phyloP scores from a whole-genome alignment of 2,329 filamentous ascomycete species.

The Calonectria montana region DNA sequence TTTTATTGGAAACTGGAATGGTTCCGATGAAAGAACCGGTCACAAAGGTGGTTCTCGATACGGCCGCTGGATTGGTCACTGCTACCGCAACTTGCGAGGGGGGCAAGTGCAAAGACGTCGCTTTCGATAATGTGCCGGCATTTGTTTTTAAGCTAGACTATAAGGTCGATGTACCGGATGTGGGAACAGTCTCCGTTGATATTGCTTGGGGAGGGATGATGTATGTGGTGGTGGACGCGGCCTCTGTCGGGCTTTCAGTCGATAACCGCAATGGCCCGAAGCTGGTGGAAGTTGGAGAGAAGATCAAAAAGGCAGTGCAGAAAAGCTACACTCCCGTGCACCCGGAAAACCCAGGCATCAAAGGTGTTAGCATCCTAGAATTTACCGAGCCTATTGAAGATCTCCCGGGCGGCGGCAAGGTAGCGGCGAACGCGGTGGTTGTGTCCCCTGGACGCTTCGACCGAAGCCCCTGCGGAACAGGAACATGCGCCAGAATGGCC shows the following conservation, averaged over 20 bases:
- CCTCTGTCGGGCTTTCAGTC: constrained; percentile 49
- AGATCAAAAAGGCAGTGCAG: constrained; percentile 54
- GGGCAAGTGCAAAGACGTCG: constrained; percentile 56
- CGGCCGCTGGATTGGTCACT: constrained; percentile 55
- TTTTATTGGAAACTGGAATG: constrained; percentile 60
- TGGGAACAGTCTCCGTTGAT: constrained; percentile 54
- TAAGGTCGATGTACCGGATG: constrained; percentile 52
- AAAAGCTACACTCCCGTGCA: constrained; percentile 51
- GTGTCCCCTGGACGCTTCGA: constrained; percentile 57
- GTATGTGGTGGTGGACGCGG: constrained; percentile 55
- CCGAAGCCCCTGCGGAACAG: constrained; percentile 57
- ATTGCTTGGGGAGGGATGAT: constrained; percentile 60
- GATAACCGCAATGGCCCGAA: constrained; percentile 45
- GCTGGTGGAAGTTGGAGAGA: constrained; percentile 55
- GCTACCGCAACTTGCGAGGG: constrained; percentile 54
- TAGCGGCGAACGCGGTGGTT: constrained; percentile 50
- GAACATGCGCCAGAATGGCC: constrained; percentile 54
- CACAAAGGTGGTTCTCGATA: constrained; percentile 55
- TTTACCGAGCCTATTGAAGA: constrained; percentile 51
- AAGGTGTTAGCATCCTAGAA: constrained; percentile 51
- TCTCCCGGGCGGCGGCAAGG: constrained; percentile 7
- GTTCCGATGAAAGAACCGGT: constrained; percentile 57
- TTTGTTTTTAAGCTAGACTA: constrained; percentile 55
- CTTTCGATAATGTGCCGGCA: constrained; percentile 58
- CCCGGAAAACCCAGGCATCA: constrained; percentile 55